Evolutionary conservation across 257 asterid genomes (phyloP), one percentile per base, ranked within the genome.

Genomic region (Lantana camara): DNA sequence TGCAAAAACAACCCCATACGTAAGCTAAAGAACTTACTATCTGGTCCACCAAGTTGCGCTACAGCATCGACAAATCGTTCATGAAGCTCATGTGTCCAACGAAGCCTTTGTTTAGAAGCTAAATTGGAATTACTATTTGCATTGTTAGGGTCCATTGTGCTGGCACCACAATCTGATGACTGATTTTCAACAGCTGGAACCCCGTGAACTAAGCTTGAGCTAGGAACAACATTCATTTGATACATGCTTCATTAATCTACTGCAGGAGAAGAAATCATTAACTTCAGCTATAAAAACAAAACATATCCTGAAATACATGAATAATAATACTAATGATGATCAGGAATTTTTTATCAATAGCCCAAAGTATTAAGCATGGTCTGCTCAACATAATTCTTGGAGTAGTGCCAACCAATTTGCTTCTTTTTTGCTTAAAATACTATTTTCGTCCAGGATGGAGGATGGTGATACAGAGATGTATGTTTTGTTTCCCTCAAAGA

Each of bases 41-140:
- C 96, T 24, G 98, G 98, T 24, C 98, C 98, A 73, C 98, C 98
- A 68, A 91, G 98, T 52, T 91, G 96, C 5, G 91, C 95, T 24
- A 91, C 98, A 40, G 98, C 91, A 73, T 88, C 96, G 72, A 88
- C 90, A 62, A 91, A 88, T 53, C 83, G 91, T 60, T 88, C 96
- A 65, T 88, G 98, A 67, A 91, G 96, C 75, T 91, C 96, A 66
- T 88, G 84, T 62, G 98, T 91, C 96, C 96, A 88, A 40, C 98
- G 96, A 63, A 91, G 87, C 61, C 98, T 85, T 60, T 91, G 93
- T 77, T 80, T 88, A 30, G 96, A 89, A 23, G 95, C 88, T 67
- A 84, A 72, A 83, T 67, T 83, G 27, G 88, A 38, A 68, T 83
- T 88, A 82, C 60, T 82, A 75, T 72, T 73, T 62, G 10, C 72